These are phyloP conservation scores for Lichtheimia ramosa DNA, from an alignment of 371 early-diverging fungal species.

Conservation along the genomic window DNA sequence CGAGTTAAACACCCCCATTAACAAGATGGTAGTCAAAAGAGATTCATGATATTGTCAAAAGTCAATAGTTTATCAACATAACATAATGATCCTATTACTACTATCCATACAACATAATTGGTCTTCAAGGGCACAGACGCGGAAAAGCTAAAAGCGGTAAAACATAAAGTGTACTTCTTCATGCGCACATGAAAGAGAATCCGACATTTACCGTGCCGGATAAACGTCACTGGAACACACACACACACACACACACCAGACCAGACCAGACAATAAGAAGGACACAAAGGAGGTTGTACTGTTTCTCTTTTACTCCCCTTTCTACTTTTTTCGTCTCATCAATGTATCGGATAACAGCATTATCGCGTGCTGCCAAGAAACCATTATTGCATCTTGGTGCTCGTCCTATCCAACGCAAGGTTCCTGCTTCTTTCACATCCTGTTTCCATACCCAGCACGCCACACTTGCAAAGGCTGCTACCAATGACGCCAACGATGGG, in stretches of 20 bases:
- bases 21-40: too few species aligned
- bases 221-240: too few species aligned
- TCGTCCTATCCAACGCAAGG: slow-evolving; percentile 5
- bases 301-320: slow-evolving; percentile 2
- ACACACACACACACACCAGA: too few species aligned
- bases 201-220: too few species aligned
- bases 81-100: background rate
- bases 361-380: slow-evolving; percentile 19
- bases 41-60: background rate
- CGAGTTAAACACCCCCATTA: too few species aligned
- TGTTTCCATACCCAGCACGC: slow-evolving; percentile 19
- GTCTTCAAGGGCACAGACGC: background rate
- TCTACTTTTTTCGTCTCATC: slow-evolving; percentile 8
- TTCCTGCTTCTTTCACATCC: background rate
- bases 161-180: background rate
- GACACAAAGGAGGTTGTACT: too few species aligned
- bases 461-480: slow-evolving; percentile 17
- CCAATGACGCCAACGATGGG: slow-evolving; percentile 14
- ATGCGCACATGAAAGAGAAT: too few species aligned
- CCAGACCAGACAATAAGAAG: too few species aligned
- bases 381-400: slow-evolving; percentile 7
- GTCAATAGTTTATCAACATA: background rate
- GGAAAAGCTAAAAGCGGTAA: slow-evolving; percentile 1
- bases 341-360: slow-evolving; percentile 27
- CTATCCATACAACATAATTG: background rate